Percentiles rank a stretch among this genome's conserved stretches.
Conservation (phyloP, 352 stramenopile species). For the Pythium dissimile region DNA sequence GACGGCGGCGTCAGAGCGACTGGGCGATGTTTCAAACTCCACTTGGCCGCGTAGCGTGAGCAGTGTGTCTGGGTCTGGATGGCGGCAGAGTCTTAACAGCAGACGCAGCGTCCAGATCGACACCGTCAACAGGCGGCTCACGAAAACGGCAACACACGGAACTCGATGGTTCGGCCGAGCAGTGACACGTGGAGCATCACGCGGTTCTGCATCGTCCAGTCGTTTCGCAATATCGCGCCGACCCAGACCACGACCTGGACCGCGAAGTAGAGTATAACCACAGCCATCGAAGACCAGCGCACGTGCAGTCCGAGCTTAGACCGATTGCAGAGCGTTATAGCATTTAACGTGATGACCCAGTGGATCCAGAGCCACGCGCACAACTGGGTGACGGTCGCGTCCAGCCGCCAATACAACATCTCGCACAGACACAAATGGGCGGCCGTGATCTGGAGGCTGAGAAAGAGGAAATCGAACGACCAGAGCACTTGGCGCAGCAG, state of each 20-base stretch:
- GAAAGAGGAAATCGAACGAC: slow-evolving; percentile 23
- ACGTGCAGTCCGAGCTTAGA: background rate
- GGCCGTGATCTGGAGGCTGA: slow-evolving; percentile 17
- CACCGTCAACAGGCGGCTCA: slow-evolving; percentile 17
- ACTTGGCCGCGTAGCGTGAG: slow-evolving; percentile 19
- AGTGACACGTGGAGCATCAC: background rate
- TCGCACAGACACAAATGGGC: slow-evolving; percentile 12
- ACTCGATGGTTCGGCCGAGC: slow-evolving; percentile 1
- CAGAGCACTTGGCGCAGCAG: background rate
- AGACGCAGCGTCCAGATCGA: slow-evolving; percentile 19
- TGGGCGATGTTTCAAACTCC: slow-evolving; percentile 19
- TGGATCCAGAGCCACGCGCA: slow-evolving; percentile 21
- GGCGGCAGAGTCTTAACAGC: slow-evolving; percentile 11
- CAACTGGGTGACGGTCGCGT: background rate
- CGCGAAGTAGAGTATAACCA: background rate
- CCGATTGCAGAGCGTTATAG: slow-evolving; percentile 7
- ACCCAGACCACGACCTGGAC: background rate
- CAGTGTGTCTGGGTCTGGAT: background rate
- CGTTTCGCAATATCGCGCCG: background rate
- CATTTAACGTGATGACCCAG: slow-evolving; percentile 12
- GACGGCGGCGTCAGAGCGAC: too few relatives aligned
- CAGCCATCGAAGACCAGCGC: background rate
- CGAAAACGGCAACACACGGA: slow-evolving; percentile 20
- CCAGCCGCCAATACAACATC: slow-evolving; percentile 8
- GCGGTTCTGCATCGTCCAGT: background rate